These are phyloP conservation scores for Candida ovalis DNA, from an alignment of 805 yeast species.

Conservation along the genomic window DNA sequence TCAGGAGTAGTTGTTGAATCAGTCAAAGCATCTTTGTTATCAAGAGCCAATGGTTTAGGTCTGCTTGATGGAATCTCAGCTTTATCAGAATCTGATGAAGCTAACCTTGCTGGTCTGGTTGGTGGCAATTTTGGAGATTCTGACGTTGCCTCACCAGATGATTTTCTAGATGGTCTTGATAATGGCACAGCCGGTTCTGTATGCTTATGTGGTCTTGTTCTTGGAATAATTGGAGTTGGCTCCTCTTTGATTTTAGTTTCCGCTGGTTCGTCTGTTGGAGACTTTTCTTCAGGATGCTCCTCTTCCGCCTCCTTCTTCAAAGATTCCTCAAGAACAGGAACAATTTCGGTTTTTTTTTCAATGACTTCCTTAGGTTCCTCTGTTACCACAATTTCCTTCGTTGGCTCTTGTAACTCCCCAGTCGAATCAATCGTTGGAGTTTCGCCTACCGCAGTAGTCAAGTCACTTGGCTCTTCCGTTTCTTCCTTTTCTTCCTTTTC, in stretches of 20 bases:
- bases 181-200: neutral
- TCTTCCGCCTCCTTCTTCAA: no score
- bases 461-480: no score
- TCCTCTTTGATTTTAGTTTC: neutral
- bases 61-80: slow-evolving; percentile 1
- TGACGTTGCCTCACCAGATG: neutral
- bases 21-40: neutral
- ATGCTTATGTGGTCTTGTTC: neutral
- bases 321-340: neutral
- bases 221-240: neutral
- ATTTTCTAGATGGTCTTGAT: neutral
- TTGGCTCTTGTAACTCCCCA: no score
- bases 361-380: no score
- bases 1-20: slow-evolving; percentile 2
- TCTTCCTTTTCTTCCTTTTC: no score
- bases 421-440: no score
- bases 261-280: neutral
- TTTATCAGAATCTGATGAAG: neutral
- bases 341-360: no score
- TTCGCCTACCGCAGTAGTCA: no score
- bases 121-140: slow-evolving; percentile 2
- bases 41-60: neutral
- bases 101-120: neutral
- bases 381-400: no score
- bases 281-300: no score